Conservation (phyloP, 1,284 basidiomycete genomes). For the Cryptococcus amylolentus region DNA sequence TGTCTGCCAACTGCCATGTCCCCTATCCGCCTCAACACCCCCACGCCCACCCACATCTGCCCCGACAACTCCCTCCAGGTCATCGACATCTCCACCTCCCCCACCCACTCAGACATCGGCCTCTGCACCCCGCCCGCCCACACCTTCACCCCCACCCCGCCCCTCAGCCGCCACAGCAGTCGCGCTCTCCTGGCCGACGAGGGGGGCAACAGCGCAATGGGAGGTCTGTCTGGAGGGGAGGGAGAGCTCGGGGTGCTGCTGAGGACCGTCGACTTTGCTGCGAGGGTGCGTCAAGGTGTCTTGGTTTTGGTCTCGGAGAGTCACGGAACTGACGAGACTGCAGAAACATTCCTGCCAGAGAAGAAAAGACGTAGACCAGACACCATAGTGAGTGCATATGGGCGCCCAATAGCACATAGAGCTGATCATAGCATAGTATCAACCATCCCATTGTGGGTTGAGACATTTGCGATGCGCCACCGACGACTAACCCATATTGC, state of each 20-base stretch:
- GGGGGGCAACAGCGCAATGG: not conserved
- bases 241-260: slow-evolving; percentile 31
- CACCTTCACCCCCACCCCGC: slow-evolving; percentile 20
- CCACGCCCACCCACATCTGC: not conserved
- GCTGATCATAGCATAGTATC: slow-evolving; percentile 23
- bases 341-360: slow-evolving; percentile 50
- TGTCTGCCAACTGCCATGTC: not conserved
- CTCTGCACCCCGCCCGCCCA: slow-evolving; percentile 18
- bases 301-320: not conserved
- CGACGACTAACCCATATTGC: slow-evolving; percentile 2
- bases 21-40: not conserved
- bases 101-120: slow-evolving; percentile 7
- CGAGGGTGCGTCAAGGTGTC: slow-evolving; percentile 33
- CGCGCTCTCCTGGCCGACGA: not conserved
- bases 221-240: slow-evolving; percentile 11
- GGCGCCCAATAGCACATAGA: not conserved
- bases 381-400: slow-evolving; percentile 40
- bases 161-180: slow-evolving; percentile 11
- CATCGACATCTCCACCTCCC: not conserved
- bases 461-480: not conserved
- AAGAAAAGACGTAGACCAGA: slow-evolving; percentile 47
- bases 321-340: not conserved
- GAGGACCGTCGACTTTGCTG: slow-evolving; percentile 47
- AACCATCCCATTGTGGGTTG: slow-evolving; percentile 45
- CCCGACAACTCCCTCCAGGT: not conserved